Base-by-base conservation (phyloP, 805 yeast genomes). In the Ogataea pignaliae region DNA sequence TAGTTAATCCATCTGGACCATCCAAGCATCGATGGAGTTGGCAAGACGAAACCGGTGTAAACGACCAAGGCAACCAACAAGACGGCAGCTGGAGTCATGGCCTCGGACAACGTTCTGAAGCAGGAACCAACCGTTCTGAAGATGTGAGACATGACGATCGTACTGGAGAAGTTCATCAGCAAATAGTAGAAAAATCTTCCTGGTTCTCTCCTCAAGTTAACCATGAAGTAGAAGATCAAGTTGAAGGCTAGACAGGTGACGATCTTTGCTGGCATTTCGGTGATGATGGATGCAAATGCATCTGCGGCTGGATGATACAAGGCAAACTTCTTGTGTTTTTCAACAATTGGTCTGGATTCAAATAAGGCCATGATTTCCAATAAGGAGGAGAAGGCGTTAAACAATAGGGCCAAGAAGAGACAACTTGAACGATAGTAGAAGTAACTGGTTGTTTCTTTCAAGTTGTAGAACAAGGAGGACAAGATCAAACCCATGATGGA, bases 1-100 rank as follows among this genome's bases (percentile, higher is more conserved):
- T 76, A 79, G 61, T 75, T 74, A 46, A 79, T 76, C 84, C 83
- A 79, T 53, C 78, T 69, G 31, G 78, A 72, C 84, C 85, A 79
- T 12, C 82, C 80, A 46, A 71, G 65, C 76, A 78, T 76, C 38
- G 69, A 63, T 4, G 72, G 69, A 29, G 73, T 71, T 29, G 83
- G 84, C 46, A 78, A 64, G 29, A 73, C 76, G 59, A 78, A 79
- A 34, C 83, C 83, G 3, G 79, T 71, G 56, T 68, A 78, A 56
- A 76, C 68, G 6, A 73, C 60, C 51, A 78, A 53, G 10, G 71
- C 73, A 39, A 77, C 60, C 49, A 79, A 59, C 40, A 79, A 47
- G 36, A 76, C 51, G 9, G 81, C 66, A 1, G 82, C 76, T 2
- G 83, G 82, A 9, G 78, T 76, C 76, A 78, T 72, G 12, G 83